Evolutionary conservation across 176 grass and related monocot species (phyloP).

Genomic region (Panicum miliaceum): DNA sequence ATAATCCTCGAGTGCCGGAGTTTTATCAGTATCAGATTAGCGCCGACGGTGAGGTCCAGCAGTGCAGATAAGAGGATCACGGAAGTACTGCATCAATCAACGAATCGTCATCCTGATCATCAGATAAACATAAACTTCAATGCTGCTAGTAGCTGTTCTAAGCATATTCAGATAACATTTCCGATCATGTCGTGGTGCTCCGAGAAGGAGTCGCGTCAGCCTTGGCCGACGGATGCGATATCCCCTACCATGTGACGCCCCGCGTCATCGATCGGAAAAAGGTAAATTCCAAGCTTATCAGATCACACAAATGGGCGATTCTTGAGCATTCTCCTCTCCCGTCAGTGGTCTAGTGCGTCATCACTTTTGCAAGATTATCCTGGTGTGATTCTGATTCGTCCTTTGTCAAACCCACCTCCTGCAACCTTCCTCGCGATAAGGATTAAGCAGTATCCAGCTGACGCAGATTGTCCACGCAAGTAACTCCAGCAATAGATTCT

Average conservation of each 20-base stretch:
- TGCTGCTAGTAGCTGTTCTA: neutral
- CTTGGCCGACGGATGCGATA: neutral
- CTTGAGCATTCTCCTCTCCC: neutral
- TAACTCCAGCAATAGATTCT: too few relatives aligned
- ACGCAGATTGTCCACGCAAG: constrained; percentile 1
- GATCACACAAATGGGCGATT: neutral
- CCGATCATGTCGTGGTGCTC: neutral
- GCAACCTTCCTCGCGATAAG: neutral
- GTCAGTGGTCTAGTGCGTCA: neutral
- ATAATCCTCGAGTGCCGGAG: neutral
- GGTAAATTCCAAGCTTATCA: constrained; percentile 28
- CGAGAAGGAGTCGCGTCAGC: constrained; percentile 27
- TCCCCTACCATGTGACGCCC: neutral
- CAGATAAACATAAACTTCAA: neutral
- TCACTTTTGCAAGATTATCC: neutral
- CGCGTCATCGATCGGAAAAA: neutral
- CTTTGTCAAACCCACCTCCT: neutral
- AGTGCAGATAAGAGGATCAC: constrained; percentile 2
- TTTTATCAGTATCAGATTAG: neutral
- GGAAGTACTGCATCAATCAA: neutral
- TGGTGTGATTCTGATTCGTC: neutral
- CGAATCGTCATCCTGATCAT: constrained; percentile 24
- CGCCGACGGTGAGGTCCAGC: neutral
- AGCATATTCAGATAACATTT: neutral
- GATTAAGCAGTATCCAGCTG: neutral